Evolutionary conservation across 768 basidiomycete species (phyloP), one percentile per base, ranked within the genome.

Genomic region (Rhizopogon vulgaris): DNA sequence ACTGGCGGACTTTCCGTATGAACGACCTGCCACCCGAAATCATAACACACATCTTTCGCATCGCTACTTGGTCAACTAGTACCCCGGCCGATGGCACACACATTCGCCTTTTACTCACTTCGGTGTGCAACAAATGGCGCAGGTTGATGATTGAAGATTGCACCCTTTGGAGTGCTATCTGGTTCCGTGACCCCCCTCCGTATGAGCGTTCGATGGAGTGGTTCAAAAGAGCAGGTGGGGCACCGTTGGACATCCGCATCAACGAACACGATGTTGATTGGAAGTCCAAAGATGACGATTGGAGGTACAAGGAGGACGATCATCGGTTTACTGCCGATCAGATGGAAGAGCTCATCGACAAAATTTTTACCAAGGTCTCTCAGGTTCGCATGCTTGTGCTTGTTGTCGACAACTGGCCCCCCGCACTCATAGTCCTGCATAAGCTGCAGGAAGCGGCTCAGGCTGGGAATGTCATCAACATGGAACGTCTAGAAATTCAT

Each of bases 401-500:
- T 58, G 69, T 82, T 52, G 71, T 84, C 51, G 72, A 80, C 34
- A 68, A 73, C 48, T 81, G 81, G 80, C 75, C 78, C 32, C 72
- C 80, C 9, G 72, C 76, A 3, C 69, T 81, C 14, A 67, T 71
- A 4, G 69, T 81, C 48, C 63, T 87, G 52, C 72, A 80, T 48
- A 75, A 71, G 54, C 66, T 88, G 47, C 68, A 68, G 48, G 52
- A 59, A 3, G 68, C 71, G 2, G 72, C 70, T 7, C 58, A 56
- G 27, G 53, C 64, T 10, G 66, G 70, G 3, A 54, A 60, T 25
- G 66, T 73, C 15, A 70, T 78, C 54, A 69, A 66, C 38, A 62
- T 90, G n/a, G 75, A 83, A 56, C 79, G 79, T 27, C 68, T 88
- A 56, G 85, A 87, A 65, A 64, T 90, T 25, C 84, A 85, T 64